A percentile compares a stretch with the other conserved stretches of the same genome.
These are phyloP conservation scores for Lachancea sp. DNA, from an alignment of 805 yeast species.

Conservation along the genomic window DNA sequence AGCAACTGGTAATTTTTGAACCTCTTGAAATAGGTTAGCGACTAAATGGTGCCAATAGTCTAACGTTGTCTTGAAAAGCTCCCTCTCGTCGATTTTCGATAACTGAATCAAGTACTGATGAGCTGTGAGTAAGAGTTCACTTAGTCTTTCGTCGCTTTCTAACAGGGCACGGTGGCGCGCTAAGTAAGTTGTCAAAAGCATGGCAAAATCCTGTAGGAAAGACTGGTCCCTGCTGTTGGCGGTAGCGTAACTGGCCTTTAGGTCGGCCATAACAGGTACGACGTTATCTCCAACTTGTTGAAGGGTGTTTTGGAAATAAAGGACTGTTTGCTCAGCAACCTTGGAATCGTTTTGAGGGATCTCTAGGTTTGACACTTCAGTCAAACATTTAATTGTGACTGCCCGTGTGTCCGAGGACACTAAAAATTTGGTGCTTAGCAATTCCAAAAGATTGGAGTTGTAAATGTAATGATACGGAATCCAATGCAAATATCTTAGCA, in stretches of 20 bases:
- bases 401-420: constrained; percentile 75
- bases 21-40: constrained; percentile 74
- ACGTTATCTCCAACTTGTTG: constrained; percentile 56
- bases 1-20: constrained; percentile 67
- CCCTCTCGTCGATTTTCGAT: constrained; percentile 91
- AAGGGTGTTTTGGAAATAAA: constrained; percentile 67
- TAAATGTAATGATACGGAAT: constrained; percentile 85
- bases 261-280: constrained; percentile 67
- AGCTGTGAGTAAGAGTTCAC: constrained; percentile 59
- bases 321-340: constrained; percentile 45
- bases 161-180: constrained; percentile 61
- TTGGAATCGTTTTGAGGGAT: constrained; percentile 45
- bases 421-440: constrained; percentile 71
- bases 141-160: constrained; percentile 49
- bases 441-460: constrained; percentile 71
- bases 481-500: constrained; percentile 88
- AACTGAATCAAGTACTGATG: constrained; percentile 78
- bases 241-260: constrained; percentile 61
- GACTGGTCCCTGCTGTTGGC: constrained; percentile 86
- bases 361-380: constrained; percentile 74
- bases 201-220: constrained; percentile 88
- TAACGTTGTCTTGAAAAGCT: constrained; percentile 87
- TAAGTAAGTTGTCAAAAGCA: constrained; percentile 82
- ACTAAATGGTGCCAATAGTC: constrained; percentile 93
- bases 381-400: constrained; percentile 81